These are phyloP conservation scores for Tagetes erecta DNA, from an alignment of 129 eudicot genomes.

Conservation along the genomic window DNA sequence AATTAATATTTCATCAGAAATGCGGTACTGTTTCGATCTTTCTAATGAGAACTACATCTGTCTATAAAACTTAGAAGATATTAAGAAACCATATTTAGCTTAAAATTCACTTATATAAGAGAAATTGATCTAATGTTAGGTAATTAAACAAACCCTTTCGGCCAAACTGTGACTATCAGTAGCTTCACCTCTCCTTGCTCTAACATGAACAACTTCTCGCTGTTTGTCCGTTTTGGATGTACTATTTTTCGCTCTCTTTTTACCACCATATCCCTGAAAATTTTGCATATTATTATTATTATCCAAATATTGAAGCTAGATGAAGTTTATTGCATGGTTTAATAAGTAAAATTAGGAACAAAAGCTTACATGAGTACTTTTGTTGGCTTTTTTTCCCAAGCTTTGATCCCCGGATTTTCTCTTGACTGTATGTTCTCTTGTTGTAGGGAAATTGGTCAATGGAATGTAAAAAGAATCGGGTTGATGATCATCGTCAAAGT, in stretches of 20 bases:
- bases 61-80: not conserved
- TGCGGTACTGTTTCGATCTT: not conserved
- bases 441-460: constrained; percentile 28
- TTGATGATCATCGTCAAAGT: constrained; percentile 33
- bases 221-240: constrained; percentile 55
- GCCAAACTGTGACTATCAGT: constrained; percentile 99
- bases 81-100: not conserved
- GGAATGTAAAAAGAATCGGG: constrained; percentile 30
- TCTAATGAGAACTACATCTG: not conserved
- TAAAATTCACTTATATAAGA: too few species aligned
- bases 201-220: constrained; percentile 92
- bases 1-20: not conserved
- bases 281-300: not conserved
- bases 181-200: constrained; percentile 98
- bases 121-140: too few species aligned
- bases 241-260: constrained; percentile 59
- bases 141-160: constrained; percentile 64
- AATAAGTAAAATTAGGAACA: not conserved
- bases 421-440: constrained; percentile 24
- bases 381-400: constrained; percentile 33
- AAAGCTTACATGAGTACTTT: constrained; percentile 27
- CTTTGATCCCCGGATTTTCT: constrained; percentile 22
- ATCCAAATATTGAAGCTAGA: too few species aligned
- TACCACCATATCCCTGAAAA: constrained; percentile 56
- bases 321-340: not conserved